Evolutionary conservation across 371 early-diverging fungal genomes (phyloP).

Genomic region (Syncephalastrum sp.): DNA sequence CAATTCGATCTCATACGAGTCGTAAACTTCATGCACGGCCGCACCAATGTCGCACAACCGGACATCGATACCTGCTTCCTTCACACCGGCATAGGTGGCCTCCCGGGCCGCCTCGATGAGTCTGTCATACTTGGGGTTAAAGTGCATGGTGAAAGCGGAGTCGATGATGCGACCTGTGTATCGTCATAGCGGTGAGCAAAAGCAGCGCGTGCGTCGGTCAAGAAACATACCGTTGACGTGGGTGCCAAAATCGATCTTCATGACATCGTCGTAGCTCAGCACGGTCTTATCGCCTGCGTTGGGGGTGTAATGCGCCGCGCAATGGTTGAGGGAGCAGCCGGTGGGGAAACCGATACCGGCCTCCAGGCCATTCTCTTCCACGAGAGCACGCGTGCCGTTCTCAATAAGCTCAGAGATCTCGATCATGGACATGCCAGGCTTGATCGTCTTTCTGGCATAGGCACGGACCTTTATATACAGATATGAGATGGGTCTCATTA

Average conservation of each 20-base stretch:
- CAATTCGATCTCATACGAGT: slow-evolving; percentile 97
- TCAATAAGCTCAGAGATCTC: slow-evolving; percentile 95
- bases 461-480: slow-evolving; percentile 61
- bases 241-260: slow-evolving; percentile 99
- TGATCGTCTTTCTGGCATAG: slow-evolving; percentile 81
- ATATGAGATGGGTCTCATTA: neutral
- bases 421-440: slow-evolving; percentile 97
- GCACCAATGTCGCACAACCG: slow-evolving; percentile 97
- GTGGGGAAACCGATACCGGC: slow-evolving; percentile 99
- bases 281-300: slow-evolving; percentile 96
- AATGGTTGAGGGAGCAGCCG: slow-evolving; percentile 95
- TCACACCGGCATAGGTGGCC: slow-evolving; percentile 97
- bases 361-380: slow-evolving; percentile 90
- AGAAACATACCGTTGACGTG: slow-evolving; percentile 87
- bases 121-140: slow-evolving; percentile 90
- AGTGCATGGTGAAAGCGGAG: slow-evolving; percentile 97
- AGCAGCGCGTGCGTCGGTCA: neutral
- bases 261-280: slow-evolving; percentile 91
- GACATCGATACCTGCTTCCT: slow-evolving; percentile 96
- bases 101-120: slow-evolving; percentile 94
- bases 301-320: slow-evolving; percentile 99
- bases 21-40: slow-evolving; percentile 96
- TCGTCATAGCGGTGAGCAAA: neutral
- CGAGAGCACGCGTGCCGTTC: slow-evolving; percentile 89
- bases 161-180: slow-evolving; percentile 87